Percentiles rank a stretch among this genome's conserved stretches.
phyloP scores from a whole-genome alignment of 139 green algal genomes.

The Nannochloris sp. region DNA sequence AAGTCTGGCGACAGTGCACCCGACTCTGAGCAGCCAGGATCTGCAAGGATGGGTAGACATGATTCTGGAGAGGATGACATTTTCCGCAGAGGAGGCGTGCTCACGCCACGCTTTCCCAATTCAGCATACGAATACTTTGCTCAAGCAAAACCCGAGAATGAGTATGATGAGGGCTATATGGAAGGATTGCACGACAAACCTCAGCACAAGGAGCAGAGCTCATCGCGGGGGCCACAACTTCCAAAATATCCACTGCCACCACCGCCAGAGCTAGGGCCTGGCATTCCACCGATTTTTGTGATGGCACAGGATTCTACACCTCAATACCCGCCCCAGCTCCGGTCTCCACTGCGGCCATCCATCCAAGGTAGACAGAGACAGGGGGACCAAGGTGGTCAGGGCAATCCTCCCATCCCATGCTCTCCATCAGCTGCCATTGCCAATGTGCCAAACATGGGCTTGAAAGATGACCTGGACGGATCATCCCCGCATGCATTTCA shows the following conservation, averaged over 20 bases:
- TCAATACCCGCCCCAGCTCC: constrained; percentile 5
- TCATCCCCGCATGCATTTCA: too few relatives aligned
- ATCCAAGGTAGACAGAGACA: neutral
- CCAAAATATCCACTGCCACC: constrained; percentile 1
- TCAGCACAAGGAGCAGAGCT: constrained; percentile 1
- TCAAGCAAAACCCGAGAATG: neutral
- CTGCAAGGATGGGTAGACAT: neutral
- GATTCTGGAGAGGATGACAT: constrained; percentile 1
- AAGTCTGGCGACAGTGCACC: neutral
- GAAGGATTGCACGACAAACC: neutral
- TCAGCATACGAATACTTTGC: neutral
- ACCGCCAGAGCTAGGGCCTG: neutral
- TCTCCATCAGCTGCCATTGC: too few relatives aligned
- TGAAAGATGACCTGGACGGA: too few relatives aligned
- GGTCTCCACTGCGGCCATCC: constrained; percentile 20
- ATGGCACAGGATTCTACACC: constrained; percentile 19
- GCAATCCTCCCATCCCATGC: too few relatives aligned
- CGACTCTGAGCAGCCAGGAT: neutral
- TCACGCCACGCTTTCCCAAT: neutral
- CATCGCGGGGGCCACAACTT: constrained; percentile 3
- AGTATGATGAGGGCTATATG: neutral
- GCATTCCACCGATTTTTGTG: constrained; percentile 29
- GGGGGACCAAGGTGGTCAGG: too few relatives aligned
- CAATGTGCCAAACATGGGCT: too few relatives aligned
- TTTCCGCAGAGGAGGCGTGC: constrained; percentile 2